Evolutionary conservation across 1,284 basidiomycete species (phyloP), one percentile per base, ranked within the genome.

Genomic region (Gymnopus androsaceus): DNA sequence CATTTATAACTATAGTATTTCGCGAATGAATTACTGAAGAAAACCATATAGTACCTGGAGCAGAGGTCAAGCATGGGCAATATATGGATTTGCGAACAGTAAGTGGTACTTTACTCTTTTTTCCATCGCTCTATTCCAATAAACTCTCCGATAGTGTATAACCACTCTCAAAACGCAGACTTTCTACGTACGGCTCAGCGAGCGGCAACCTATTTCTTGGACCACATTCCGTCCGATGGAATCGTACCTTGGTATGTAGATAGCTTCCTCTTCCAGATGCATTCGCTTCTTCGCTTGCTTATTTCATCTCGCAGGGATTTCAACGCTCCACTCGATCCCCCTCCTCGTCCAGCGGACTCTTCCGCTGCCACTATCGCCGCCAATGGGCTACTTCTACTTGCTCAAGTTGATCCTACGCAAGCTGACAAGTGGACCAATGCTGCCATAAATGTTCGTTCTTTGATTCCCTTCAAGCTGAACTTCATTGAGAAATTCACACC

Each of bases 1-100:
- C 23, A 51, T 17, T 11, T 48, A 27, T 31, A 34, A 14, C 19
- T 50, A 7, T 21, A n/a, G 15, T 41, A 51, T 50, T 17, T 3
- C 44, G 30, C 3, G 3, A n/a, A 11, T 34, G 61, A 30, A 23
- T n/a, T 49, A 14, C 30, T 37, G 4, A 28, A 14, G 3, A 28
- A 5, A 40, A 28, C 28, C 33, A 45, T 33, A 40, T 52, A 87
- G 84, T 65, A 88, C 87, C 9, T 89, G 87, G 87, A 80, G 81
- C 45, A 79, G 87, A 28, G 87, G 86, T 4, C 83, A 89, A 67
- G 79, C 83, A 8, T 88, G 86, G 87, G 86, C 77, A 7, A 78
- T 88, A 31, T 85, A 85, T 63, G 86, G 85, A 0, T 89, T 82
- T 63, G 80, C 85, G 0, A 85, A 84, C 61, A 85, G 87, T 87